These are phyloP conservation scores for Phytophthora fragariaefolia DNA, from an alignment of 352 stramenopile genomes.

Conservation along the genomic window DNA sequence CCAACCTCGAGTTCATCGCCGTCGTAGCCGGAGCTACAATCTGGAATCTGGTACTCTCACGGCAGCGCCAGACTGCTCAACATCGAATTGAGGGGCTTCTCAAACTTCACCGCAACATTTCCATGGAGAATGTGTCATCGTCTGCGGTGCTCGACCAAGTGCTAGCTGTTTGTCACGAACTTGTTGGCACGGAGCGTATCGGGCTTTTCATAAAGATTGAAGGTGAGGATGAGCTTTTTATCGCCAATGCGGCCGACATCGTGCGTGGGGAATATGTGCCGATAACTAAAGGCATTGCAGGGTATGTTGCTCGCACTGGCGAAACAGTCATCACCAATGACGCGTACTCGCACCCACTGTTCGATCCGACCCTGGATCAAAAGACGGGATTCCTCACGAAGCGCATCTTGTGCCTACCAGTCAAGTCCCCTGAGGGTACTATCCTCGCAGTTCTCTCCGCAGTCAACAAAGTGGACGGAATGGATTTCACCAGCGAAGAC, in stretches of 20 bases:
- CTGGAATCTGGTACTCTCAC: constrained; percentile 72
- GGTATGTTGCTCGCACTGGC: constrained; percentile 66
- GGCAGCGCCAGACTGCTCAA: constrained; percentile 68
- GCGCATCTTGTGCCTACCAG: constrained; percentile 67
- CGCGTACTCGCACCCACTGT: constrained; percentile 64
- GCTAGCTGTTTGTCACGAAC: constrained; percentile 74
- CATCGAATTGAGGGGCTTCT: constrained; percentile 73
- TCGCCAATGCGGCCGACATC: constrained; percentile 63
- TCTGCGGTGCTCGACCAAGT: constrained; percentile 64
- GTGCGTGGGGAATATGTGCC: constrained; percentile 72
- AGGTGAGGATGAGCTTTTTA: constrained; percentile 73
- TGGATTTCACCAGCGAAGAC: constrained; percentile 71
- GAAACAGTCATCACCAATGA: constrained; percentile 78
- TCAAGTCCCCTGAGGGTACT: constrained; percentile 58
- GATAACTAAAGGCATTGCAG: constrained; percentile 73
- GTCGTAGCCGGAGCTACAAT: constrained; percentile 67
- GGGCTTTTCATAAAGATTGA: constrained; percentile 76
- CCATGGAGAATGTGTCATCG: constrained; percentile 67
- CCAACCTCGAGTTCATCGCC: constrained; percentile 61
- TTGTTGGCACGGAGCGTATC: constrained; percentile 70
- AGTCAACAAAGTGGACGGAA: constrained; percentile 77
- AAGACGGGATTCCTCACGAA: constrained; percentile 71
- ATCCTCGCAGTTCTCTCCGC: constrained; percentile 74
- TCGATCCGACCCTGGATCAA: constrained; percentile 70
- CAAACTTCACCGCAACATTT: constrained; percentile 77